phyloP scores from a whole-genome alignment of 208 protist genomes.

The Leishmania gerbilli region DNA sequence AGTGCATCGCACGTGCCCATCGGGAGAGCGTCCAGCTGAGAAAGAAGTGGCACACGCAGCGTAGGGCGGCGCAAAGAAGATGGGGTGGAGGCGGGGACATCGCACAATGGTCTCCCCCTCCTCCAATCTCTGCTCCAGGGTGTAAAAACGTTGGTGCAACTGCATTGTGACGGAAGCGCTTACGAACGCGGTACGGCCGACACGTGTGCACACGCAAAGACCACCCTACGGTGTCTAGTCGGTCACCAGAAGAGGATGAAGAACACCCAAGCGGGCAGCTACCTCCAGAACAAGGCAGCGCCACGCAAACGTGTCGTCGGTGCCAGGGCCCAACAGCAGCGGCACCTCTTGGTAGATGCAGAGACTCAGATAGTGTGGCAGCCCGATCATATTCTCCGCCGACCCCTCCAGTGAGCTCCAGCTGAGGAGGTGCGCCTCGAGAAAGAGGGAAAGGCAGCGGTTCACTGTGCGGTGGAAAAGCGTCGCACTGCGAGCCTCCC shows the following conservation, averaged over 20 bases:
- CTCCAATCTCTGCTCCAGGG: neutral
- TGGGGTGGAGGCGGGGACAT: neutral
- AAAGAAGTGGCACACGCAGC: neutral
- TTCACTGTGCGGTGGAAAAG: slow-evolving; percentile 34
- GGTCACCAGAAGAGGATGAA: slow-evolving; percentile 53
- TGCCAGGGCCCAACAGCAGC: slow-evolving; percentile 36
- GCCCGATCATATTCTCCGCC: slow-evolving; percentile 54
- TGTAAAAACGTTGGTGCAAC: neutral
- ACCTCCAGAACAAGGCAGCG: slow-evolving; percentile 61
- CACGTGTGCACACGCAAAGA: no score
- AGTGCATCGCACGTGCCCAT: neutral
- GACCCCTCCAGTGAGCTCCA: slow-evolving; percentile 69
- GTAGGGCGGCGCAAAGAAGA: neutral
- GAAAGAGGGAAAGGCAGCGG: slow-evolving; percentile 44
- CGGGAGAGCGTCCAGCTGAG: neutral
- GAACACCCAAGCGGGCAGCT: slow-evolving; percentile 45
- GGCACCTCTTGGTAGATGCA: slow-evolving; percentile 57
- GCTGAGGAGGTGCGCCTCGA: slow-evolving; percentile 48
- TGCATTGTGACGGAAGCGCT: neutral
- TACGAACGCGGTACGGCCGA: neutral
- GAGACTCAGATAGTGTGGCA: slow-evolving; percentile 54
- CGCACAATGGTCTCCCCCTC: neutral
- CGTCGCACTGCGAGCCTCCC: slow-evolving; percentile 7
- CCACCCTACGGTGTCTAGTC: neutral
- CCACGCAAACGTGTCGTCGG: slow-evolving; percentile 38